Percentiles rank a stretch among this genome's conserved stretches.
phyloP scores from a whole-genome alignment of 2,329 filamentous ascomycete species.

The Colletotrichum sp. region DNA sequence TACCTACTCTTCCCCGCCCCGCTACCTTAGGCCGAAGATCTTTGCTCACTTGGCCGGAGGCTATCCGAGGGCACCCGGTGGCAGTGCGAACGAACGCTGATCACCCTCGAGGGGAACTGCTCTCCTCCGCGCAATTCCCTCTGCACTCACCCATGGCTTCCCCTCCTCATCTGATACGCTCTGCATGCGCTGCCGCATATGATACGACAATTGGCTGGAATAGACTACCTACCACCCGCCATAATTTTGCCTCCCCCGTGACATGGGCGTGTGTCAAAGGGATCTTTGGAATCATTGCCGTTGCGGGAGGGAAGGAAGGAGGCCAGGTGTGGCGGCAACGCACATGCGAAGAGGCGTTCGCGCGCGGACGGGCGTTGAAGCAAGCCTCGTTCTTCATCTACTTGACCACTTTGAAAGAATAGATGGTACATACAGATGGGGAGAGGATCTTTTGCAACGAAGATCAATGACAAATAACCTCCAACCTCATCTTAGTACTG shows the following conservation, averaged over 20 bases:
- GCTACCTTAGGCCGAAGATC: slow-evolving; percentile 15
- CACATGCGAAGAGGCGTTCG: not conserved
- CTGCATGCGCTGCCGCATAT: not conserved
- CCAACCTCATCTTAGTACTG: not conserved
- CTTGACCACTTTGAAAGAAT: not conserved
- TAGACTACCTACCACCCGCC: not conserved
- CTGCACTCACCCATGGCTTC: not conserved
- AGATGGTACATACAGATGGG: not conserved
- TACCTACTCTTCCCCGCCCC: slow-evolving; percentile 2
- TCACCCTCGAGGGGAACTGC: not conserved
- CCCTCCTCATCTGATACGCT: not conserved
- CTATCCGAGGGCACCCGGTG: not conserved
- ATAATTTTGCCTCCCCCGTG: not conserved
- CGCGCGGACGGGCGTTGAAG: not conserved
- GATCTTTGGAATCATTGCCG: not conserved
- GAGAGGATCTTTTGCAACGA: not conserved
- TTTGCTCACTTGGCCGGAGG: not conserved
- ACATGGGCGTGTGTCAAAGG: not conserved
- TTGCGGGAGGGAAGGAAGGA: not conserved
- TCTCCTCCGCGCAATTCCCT: not conserved
- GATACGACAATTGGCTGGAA: slow-evolving; percentile 2
- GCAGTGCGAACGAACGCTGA: not conserved
- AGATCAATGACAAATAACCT: not conserved
- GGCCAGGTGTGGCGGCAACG: not conserved
- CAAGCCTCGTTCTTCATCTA: not conserved